phyloP scores from a whole-genome alignment of 1,284 basidiomycete genomes.

The Pholiota adiposa region DNA sequence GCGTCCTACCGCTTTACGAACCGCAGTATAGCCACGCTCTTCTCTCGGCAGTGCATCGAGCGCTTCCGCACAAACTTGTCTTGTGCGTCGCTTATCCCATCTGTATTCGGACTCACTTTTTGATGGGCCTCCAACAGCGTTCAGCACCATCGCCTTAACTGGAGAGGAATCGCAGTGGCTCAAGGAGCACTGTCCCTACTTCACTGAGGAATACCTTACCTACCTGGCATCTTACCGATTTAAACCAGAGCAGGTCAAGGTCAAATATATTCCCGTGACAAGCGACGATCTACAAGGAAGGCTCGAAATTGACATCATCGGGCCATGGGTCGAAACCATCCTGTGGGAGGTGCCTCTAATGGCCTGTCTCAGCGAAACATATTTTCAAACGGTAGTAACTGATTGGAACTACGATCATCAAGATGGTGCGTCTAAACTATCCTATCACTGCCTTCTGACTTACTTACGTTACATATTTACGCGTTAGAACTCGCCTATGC shows the following conservation, averaged over 20 bases:
- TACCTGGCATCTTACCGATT: constrained; percentile 79
- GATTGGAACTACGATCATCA: constrained; percentile 89
- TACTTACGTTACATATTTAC: not conserved
- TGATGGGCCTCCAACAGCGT: constrained; percentile 49
- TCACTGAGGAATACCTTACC: constrained; percentile 75
- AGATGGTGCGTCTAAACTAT: constrained; percentile 50
- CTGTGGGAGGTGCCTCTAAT: constrained; percentile 97
- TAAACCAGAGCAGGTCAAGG: constrained; percentile 79
- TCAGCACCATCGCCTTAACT: constrained; percentile 67
- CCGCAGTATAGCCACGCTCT: constrained; percentile 72
- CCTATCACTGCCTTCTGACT: not conserved
- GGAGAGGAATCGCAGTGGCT: constrained; percentile 76
- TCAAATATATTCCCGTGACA: constrained; percentile 66
- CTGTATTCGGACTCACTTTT: constrained; percentile 1
- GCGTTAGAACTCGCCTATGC: constrained; percentile 58
- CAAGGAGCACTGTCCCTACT: constrained; percentile 73
- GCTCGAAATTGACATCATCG: constrained; percentile 75
- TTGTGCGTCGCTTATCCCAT: constrained; percentile 51
- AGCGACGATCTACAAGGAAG: constrained; percentile 61
- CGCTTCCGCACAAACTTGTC: constrained; percentile 67
- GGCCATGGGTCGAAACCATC: constrained; percentile 90
- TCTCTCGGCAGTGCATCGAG: constrained; percentile 74
- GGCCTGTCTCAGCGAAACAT: constrained; percentile 84
- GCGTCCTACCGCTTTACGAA: constrained; percentile 89
- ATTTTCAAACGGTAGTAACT: constrained; percentile 71